These are phyloP conservation scores for Arthroderma sp. DNA, from an alignment of 2,329 filamentous ascomycete species.

Conservation along the genomic window DNA sequence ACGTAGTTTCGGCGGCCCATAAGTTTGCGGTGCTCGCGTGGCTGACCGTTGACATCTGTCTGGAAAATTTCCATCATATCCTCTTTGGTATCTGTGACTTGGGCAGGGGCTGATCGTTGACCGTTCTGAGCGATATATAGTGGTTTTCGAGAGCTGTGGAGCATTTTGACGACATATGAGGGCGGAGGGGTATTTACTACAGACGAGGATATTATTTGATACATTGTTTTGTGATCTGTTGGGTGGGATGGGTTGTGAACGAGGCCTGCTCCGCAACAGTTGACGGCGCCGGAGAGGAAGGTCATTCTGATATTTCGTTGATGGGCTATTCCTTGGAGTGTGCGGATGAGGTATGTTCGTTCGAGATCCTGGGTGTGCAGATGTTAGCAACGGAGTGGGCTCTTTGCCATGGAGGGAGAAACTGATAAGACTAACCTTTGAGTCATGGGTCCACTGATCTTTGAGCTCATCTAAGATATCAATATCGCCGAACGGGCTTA, in stretches of 20 bases:
- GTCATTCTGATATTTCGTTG: constrained; percentile 95
- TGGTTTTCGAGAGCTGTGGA: constrained; percentile 78
- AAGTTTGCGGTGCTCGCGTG: constrained; percentile 73
- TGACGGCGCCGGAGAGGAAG: constrained; percentile 83
- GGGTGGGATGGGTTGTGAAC: constrained; percentile 89
- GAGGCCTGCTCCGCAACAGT: constrained; percentile 79
- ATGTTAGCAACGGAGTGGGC: constrained; percentile 2
- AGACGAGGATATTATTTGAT: constrained; percentile 86
- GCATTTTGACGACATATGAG: constrained; percentile 76
- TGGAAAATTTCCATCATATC: constrained; percentile 99
- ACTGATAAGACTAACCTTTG: constrained; percentile 47
- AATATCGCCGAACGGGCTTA: constrained; percentile 93
- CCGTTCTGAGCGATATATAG: constrained; percentile 88
- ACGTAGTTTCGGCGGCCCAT: constrained; percentile 92
- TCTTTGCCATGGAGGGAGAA: not conserved
- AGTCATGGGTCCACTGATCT: constrained; percentile 97
- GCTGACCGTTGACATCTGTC: constrained; percentile 72
- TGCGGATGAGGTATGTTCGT: constrained; percentile 89
- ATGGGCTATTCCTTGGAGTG: constrained; percentile 84
- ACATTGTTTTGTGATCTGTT: constrained; percentile 97
- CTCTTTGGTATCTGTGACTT: constrained; percentile 82
- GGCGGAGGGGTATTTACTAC: constrained; percentile 82
- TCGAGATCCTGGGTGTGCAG: constrained; percentile 57
- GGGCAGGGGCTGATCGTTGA: constrained; percentile 50
- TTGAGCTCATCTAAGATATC: constrained; percentile 87